A percentile compares a stretch with the other conserved stretches of the same genome.
phyloP scores from a whole-genome alignment of 768 basidiomycete species.

The Phallus indusiatus region DNA sequence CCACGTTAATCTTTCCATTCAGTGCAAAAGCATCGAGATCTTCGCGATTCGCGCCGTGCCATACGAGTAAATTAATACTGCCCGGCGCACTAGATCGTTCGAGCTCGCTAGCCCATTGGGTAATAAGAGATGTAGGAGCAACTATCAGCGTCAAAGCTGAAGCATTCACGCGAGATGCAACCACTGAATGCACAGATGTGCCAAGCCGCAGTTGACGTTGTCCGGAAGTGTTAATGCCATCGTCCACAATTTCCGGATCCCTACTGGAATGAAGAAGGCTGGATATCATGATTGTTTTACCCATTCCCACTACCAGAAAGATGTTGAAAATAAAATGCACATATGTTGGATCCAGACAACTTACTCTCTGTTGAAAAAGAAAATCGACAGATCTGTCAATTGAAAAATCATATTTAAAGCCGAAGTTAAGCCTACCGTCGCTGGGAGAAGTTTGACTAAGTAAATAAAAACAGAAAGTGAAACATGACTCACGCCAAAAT shows the following conservation, averaged over 20 bases:
- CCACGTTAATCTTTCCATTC: constrained; percentile 57
- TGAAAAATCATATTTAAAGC: constrained; percentile 3
- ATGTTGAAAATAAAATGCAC: not conserved
- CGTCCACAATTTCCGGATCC: constrained; percentile 29
- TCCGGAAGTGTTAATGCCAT: constrained; percentile 10
- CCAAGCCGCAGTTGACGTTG: constrained; percentile 52
- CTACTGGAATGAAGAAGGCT: constrained; percentile 78
- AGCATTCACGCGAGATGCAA: constrained; percentile 13
- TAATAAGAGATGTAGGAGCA: constrained; percentile 80
- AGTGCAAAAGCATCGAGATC: constrained; percentile 57
- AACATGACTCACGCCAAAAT: constrained; percentile 68
- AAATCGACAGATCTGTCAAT: not conserved
- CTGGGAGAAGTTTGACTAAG: constrained; percentile 16
- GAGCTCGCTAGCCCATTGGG: constrained; percentile 95
- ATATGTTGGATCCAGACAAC: constrained; percentile 14
- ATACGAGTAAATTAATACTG: constrained; percentile 57
- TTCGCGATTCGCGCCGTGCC: constrained; percentile 84
- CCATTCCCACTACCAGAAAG: constrained; percentile 77
- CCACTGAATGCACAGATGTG: constrained; percentile 45
- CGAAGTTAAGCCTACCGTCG: constrained; percentile 27
- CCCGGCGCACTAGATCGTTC: constrained; percentile 69
- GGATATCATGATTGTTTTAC: constrained; percentile 90
- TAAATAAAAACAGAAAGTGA: not conserved
- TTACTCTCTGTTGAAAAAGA: constrained; percentile 39
- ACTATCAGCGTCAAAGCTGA: constrained; percentile 77